Evolutionary conservation across 306 rosid species (phyloP).

Genomic region (Quercus variabilis): DNA sequence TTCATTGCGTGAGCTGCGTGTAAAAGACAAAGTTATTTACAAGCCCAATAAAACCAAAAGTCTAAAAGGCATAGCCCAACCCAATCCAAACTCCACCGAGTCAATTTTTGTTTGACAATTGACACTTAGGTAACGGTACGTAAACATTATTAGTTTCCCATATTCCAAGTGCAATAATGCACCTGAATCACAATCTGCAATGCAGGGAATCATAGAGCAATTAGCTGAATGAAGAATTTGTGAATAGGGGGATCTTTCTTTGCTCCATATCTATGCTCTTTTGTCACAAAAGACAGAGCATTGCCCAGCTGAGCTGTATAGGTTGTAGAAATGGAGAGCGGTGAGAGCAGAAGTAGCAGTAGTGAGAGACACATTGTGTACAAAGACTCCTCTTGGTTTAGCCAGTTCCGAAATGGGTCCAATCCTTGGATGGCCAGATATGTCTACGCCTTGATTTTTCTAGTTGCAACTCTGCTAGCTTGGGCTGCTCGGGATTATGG

Average conservation of each 20-base stretch:
- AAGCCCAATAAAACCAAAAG: background rate
- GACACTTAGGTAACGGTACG: background rate
- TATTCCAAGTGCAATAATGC: background rate
- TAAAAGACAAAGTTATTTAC: background rate
- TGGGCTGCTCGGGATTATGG: constrained; percentile 95
- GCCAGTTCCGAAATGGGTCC: constrained; percentile 69
- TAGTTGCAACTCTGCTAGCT: constrained; percentile 66
- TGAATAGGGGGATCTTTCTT: background rate
- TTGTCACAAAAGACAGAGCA: constrained; percentile 8
- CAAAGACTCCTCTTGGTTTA: constrained; percentile 51
- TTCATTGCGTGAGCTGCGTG: background rate
- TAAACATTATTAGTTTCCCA: background rate
- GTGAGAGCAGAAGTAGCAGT: constrained; percentile 17
- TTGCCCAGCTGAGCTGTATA: constrained; percentile 7
- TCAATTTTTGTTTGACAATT: background rate
- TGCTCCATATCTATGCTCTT: constrained; percentile 15
- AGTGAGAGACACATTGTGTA: constrained; percentile 12
- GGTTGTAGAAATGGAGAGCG: constrained; percentile 48
- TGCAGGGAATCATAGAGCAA: background rate
- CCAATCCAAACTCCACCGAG: too few species aligned
- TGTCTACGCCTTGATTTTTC: constrained; percentile 73
- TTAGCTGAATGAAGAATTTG: background rate
- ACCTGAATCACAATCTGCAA: background rate
- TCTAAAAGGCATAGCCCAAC: background rate
- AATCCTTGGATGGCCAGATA: constrained; percentile 99